A percentile compares a stretch with the other conserved stretches of the same genome.
Conservation (phyloP, 2,329 filamentous ascomycete species). For the Microcyclospora tardicrescens region DNA sequence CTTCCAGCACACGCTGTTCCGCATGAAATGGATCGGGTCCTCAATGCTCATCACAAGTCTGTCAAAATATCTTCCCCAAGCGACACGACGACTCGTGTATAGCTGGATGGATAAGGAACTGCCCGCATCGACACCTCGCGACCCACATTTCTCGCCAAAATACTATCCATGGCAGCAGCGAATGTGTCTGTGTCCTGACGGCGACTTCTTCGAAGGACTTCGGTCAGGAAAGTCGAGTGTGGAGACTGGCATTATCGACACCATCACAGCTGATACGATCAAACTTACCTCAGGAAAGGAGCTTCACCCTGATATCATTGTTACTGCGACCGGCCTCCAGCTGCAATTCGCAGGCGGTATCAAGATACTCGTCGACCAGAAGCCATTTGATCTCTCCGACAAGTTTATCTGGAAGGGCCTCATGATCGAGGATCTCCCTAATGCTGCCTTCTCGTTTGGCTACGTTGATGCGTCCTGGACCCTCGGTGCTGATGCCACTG, state of each 20-base stretch:
- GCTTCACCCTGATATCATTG: conserved; percentile 47
- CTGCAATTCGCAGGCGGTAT: conserved; percentile 40
- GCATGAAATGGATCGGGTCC: conserved; percentile 24
- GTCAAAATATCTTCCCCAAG: conserved; percentile 21
- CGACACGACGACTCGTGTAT: conserved; percentile 24
- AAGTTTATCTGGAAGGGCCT: conserved; percentile 48
- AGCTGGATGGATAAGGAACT: conserved; percentile 34
- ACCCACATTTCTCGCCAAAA: conserved; percentile 31
- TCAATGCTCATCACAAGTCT: conserved; percentile 23
- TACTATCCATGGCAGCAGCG: conserved; percentile 55
- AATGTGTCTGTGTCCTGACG: conserved; percentile 54
- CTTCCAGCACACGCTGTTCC: conserved; percentile 20
- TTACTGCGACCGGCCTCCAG: conserved; percentile 52
- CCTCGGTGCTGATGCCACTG: conserved; percentile 40
- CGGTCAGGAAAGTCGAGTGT: conserved; percentile 39
- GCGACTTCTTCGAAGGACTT: conserved; percentile 45
- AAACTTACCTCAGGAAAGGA: conserved; percentile 28
- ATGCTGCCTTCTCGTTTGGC: conserved; percentile 45
- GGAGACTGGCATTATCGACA: conserved; percentile 43
- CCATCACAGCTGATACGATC: conserved; percentile 37
- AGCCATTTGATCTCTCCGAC: conserved; percentile 30
- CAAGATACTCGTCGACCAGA: conserved; percentile 39
- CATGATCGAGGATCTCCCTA: conserved; percentile 52
- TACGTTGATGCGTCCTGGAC: conserved; percentile 53
- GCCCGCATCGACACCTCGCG: conserved; percentile 29